These are phyloP conservation scores for Botryotinia convoluta DNA, from an alignment of 2,329 filamentous ascomycete genomes.

Conservation along the genomic window DNA sequence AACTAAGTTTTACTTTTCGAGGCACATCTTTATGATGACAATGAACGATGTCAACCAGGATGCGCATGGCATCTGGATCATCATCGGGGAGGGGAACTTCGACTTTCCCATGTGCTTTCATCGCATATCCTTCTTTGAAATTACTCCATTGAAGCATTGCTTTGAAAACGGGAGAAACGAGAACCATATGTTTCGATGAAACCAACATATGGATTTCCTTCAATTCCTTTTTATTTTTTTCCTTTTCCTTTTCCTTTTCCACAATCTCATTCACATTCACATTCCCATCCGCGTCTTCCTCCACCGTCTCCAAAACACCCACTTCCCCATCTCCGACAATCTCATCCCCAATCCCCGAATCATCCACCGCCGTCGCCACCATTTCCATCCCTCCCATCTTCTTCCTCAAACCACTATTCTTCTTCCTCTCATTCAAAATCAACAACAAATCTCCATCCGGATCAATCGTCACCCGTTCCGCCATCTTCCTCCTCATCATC, in stretches of 20 bases:
- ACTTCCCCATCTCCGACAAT: background rate
- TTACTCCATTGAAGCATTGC: constrained; percentile 30
- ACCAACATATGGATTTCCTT: constrained; percentile 26
- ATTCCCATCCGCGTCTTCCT: background rate
- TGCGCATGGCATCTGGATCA: constrained; percentile 35
- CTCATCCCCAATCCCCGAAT: constrained; percentile 14
- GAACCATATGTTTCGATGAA: constrained; percentile 29
- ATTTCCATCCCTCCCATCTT: background rate
- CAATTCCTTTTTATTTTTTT: background rate
- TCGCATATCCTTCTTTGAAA: constrained; percentile 29
- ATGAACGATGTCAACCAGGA: constrained; percentile 40
- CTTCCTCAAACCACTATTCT: background rate
- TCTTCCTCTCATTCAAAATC: constrained; percentile 5
- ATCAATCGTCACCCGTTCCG: constrained; percentile 3
- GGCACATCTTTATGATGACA: constrained; percentile 29
- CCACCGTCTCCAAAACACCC: background rate
- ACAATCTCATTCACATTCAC: background rate
- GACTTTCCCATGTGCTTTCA: constrained; percentile 21
- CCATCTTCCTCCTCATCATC: constrained; percentile 8
- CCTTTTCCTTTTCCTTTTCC: background rate
- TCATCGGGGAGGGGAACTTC: constrained; percentile 37
- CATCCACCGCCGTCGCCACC: background rate
- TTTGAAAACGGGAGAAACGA: constrained; percentile 35
- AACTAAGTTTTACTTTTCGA: constrained; percentile 28
- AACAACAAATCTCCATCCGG: constrained; percentile 16